Base-by-base conservation (phyloP, 192 early-diverging fungal species). In the Coemansia sp. region DNA sequence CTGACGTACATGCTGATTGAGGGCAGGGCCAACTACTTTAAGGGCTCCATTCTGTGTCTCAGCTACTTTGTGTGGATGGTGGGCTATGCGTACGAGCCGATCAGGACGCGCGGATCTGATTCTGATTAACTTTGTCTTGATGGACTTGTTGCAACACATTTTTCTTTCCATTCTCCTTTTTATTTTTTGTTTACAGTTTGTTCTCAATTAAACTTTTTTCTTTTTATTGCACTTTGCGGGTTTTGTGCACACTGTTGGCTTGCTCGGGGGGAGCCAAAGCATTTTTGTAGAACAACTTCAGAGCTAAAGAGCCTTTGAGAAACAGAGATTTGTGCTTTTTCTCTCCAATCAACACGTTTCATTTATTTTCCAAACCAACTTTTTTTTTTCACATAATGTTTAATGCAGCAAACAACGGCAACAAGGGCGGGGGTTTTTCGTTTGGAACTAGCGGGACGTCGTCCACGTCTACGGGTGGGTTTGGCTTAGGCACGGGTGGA, bases 1-100 rank as follows among this genome's bases (percentile, higher is more conserved):
- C 81, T 94, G 47, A 94, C 92, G 10, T 95, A 95, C 62, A 89
- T 95, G 16, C 95, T 95, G 74, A 89, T 91, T 56, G 96, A 98
- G 74, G 95, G 95, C 64, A 95, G 91, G 73, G 81, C 86, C 46
- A 97, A 98, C 77, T 97, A 98, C 80, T 98, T 98, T 71, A 97
- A 98, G 79, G 96, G 95, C 16, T 77, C 86, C 5, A 93, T 98
- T 48, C 76, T 98, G 56, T 83, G 94, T 31, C 67, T 97, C 28
- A 88, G 87, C 40, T 98, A 98, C 71, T 73, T 72, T 46, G 87
- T 97, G 10, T 81, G 95, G 60, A 82, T 94, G 67, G 83, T 83
- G 11, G 88, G 86, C 6, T 95, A 92, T 70, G 85, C 82, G 29
- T 98, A 85, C 71, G 87, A 84, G 42, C 87, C 90, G 21, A 60